These are phyloP conservation scores for Chloromonas sp. DNA, from an alignment of 163 green algal genomes.

Conservation along the genomic window DNA sequence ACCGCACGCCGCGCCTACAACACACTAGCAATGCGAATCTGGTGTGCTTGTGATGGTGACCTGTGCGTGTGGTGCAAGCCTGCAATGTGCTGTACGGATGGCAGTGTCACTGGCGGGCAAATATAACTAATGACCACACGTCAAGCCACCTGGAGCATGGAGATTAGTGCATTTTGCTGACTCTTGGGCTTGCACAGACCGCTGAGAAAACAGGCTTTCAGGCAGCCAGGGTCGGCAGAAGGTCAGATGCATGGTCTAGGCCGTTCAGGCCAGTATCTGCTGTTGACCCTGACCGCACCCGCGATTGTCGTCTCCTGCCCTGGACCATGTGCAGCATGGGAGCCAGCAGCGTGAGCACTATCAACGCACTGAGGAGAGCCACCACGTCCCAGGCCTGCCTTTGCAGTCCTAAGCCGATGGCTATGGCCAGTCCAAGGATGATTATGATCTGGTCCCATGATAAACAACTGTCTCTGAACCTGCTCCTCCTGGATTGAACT, in stretches of 20 bases:
- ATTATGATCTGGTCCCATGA: neutral
- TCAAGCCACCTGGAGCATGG: no score
- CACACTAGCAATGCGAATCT: no score
- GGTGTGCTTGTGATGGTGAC: no score
- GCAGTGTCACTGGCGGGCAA: no score
- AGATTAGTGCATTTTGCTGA: no score
- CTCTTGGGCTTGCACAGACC: no score
- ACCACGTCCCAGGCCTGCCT: neutral
- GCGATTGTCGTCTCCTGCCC: neutral
- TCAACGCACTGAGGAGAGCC: neutral
- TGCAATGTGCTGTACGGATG: no score
- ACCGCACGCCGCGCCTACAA: no score
- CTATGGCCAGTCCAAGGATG: neutral
- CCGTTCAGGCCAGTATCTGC: neutral
- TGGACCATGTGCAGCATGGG: neutral
- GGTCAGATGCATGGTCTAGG: neutral
- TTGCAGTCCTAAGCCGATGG: neutral
- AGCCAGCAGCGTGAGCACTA: neutral
- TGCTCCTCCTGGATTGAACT: neutral
- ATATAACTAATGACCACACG: no score
- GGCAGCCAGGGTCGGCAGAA: neutral
- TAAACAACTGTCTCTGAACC: neutral
- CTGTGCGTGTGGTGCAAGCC: no score
- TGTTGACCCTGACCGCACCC: neutral
- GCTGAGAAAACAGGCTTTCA: neutral